These are phyloP conservation scores for Taphrina communis DNA, from an alignment of 1,139 yeast species.

Conservation along the genomic window DNA sequence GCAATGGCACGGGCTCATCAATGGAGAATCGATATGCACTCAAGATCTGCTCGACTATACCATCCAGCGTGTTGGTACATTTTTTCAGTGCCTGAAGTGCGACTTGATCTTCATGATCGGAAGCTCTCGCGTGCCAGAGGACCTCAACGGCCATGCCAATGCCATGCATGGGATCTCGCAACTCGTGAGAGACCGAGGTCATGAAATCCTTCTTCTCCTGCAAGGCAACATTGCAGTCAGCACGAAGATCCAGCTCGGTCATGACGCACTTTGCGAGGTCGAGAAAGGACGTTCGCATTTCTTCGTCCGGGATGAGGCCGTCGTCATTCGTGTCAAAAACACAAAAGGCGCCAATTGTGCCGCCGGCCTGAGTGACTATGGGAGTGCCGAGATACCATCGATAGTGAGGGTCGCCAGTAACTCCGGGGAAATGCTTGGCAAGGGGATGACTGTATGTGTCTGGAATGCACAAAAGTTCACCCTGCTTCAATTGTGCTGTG, in stretches of 20 bases:
- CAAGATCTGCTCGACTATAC: slow-evolving; percentile 25
- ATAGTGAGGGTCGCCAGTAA: slow-evolving; percentile 13
- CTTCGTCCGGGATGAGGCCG: background rate
- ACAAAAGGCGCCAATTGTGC: slow-evolving; percentile 33
- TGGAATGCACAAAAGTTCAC: slow-evolving; percentile 8
- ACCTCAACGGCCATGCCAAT: slow-evolving; percentile 16
- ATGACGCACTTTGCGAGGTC: slow-evolving; percentile 31
- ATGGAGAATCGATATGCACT: background rate
- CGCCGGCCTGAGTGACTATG: slow-evolving; percentile 13
- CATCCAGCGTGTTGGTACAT: slow-evolving; percentile 27
- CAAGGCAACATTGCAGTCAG: slow-evolving; percentile 21
- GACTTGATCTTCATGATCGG: slow-evolving; percentile 4
- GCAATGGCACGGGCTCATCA: background rate
- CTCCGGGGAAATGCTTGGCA: slow-evolving; percentile 7
- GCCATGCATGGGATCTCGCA: slow-evolving; percentile 41
- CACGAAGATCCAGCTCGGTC: slow-evolving; percentile 20
- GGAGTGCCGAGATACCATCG: slow-evolving; percentile 37
- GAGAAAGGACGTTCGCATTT: slow-evolving; percentile 7
- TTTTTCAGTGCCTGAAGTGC: slow-evolving; percentile 17
- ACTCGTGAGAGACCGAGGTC: slow-evolving; percentile 36
- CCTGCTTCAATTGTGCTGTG: background rate
- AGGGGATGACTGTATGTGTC: slow-evolving; percentile 2
- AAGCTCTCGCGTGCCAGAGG: slow-evolving; percentile 18
- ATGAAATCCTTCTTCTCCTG: slow-evolving; percentile 26
- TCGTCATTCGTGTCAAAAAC: slow-evolving; percentile 25